Conservation (phyloP, 2,329 filamentous ascomycete genomes). For the Fusarium staphyleae region DNA sequence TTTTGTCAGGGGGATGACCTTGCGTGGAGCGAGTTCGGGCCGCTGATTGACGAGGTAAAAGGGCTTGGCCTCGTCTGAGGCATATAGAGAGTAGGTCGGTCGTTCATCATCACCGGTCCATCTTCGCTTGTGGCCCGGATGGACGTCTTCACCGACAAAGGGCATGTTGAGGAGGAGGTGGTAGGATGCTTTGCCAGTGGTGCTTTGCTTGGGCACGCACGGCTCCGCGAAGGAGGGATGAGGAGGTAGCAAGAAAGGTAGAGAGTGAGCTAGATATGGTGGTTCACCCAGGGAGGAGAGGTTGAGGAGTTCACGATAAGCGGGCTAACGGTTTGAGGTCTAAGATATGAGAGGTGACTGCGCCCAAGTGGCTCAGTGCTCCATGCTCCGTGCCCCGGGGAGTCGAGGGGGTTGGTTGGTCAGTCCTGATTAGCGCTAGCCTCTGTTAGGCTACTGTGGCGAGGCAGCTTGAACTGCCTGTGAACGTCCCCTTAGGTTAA, state of each 20-base stretch:
- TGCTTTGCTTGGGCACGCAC: conserved; percentile 24
- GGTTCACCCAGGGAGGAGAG: neutral
- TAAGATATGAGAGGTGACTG: conserved; percentile 21
- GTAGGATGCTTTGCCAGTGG: conserved; percentile 20
- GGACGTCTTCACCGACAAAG: conserved; percentile 45
- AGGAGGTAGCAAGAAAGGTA: neutral
- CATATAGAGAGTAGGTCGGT: conserved; percentile 38
- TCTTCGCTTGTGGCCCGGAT: conserved; percentile 47
- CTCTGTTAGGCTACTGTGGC: conserved; percentile 4
- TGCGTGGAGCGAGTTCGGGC: conserved; percentile 40
- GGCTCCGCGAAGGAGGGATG: conserved; percentile 15
- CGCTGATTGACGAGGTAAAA: conserved; percentile 40
- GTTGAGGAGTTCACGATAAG: neutral
- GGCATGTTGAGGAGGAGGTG: conserved; percentile 44
- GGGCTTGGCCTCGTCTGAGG: conserved; percentile 37
- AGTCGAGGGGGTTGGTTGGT: conserved; percentile 16
- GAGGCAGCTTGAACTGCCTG: neutral
- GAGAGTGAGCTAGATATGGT: neutral
- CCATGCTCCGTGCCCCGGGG: conserved; percentile 9
- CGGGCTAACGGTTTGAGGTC: conserved; percentile 8
- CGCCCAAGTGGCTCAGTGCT: conserved; percentile 15
- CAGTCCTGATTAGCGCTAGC: conserved; percentile 4
- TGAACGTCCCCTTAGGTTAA: too few relatives aligned
- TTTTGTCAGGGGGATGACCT: conserved; percentile 44
- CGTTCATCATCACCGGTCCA: conserved; percentile 42